Conservation (phyloP, 768 basidiomycete genomes). For the Russula griseocarnosa region DNA sequence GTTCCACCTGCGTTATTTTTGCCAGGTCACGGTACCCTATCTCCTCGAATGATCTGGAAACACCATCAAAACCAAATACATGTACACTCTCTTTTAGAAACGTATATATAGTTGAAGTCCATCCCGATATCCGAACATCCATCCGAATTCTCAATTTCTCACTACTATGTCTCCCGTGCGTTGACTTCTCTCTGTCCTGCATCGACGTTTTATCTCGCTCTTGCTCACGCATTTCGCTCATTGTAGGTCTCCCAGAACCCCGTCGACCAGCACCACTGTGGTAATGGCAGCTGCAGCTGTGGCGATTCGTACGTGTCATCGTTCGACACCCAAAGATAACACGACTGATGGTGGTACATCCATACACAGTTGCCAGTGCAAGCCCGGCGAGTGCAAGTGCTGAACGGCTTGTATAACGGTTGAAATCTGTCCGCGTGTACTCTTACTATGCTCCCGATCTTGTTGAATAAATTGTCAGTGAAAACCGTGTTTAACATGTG, state of each 20-base stretch:
- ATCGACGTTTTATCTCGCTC: background rate
- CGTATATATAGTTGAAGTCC: background rate
- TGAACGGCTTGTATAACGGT: background rate
- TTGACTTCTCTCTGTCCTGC: background rate
- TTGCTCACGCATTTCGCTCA: background rate
- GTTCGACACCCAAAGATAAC: no score
- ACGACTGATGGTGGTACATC: background rate
- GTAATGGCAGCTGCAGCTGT: slow-evolving; percentile 1
- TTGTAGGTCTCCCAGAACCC: background rate
- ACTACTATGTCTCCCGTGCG: background rate
- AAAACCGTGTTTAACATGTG: no score
- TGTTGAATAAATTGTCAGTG: no score
- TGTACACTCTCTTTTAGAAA: background rate
- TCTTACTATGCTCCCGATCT: background rate
- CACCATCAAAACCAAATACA: background rate
- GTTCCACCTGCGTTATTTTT: no score
- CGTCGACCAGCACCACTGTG: slow-evolving; percentile 2
- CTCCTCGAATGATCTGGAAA: no score
- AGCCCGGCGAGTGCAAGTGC: slow-evolving; percentile 11
- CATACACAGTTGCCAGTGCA: slow-evolving; percentile 3
- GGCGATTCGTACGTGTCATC: background rate
- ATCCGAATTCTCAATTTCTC: background rate
- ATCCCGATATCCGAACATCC: background rate
- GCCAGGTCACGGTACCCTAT: no score
- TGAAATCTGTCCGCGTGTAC: background rate